Evolutionary conservation across 208 protist genomes (phyloP), one percentile per base, ranked within the genome.

Genomic region (Leishmania tarentolae): DNA sequence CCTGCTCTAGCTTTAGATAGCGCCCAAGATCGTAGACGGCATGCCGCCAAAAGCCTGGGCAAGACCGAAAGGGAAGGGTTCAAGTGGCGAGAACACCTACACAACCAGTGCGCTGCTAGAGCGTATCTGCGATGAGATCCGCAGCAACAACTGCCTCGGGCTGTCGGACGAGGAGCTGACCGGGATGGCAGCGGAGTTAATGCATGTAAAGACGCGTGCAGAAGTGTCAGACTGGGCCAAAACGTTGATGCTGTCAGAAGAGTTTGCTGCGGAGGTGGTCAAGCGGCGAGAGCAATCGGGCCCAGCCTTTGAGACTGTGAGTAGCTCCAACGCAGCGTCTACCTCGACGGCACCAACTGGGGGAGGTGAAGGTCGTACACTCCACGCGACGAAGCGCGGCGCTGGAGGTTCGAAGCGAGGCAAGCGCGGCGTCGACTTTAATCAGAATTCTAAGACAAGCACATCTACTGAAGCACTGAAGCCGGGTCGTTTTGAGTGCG

Each of bases 151-250:
- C 81, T 87, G 85, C 78, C 87, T 98, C 0, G 92, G 93, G 1
- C 71, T 98, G 19, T 59, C 86, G 11, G 88, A 91, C 31, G 91
- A 92, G 17, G 94, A 98, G 81, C 84, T 98, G 40, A 80, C 80
- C 3, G 92, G 89, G 40, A 96, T 96, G 91, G 88, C 81, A 5
- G 80, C 66, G 2, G 89, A 91, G 85, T 74, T 98, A 15, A 73
- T 90, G 40, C 82, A 84, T 37, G 87, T 82, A 57, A 88, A 87
- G 37, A 93, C 92, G 1, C 87, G 84, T 9, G 74, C 75, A 50
- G 90, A 96, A 78, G 87, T 98, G 28, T 81, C 85, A 66, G 92
- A 96, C 24, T 98, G 94, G 94, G 81, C 83, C 46, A 88, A 86
- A 50, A 96, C 93, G 28, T 88, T 98, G 11, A 90, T 96, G 92